Evolutionary conservation across 176 grass and related monocot species (phyloP).

Genomic region (Rhipidocladum racemiflorum): DNA sequence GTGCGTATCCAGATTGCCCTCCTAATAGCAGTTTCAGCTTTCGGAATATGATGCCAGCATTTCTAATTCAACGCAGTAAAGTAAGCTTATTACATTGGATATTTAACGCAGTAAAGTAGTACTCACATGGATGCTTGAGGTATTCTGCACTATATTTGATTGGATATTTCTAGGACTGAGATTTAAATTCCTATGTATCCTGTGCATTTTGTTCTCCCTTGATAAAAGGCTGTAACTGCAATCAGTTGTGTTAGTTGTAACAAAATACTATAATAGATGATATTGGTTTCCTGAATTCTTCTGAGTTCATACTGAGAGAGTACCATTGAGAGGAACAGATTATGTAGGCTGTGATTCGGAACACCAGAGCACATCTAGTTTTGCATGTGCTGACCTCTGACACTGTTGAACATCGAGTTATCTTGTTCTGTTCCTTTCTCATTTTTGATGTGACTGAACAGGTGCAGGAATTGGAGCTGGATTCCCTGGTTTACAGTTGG

Average conservation of each 20-base stretch:
- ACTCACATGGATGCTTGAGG: background rate
- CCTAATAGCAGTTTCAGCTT: background rate
- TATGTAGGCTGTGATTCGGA: background rate
- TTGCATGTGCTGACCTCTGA: background rate
- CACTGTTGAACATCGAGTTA: background rate
- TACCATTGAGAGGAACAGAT: background rate
- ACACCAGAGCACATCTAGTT: background rate
- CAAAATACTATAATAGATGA: background rate
- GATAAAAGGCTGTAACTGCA: background rate
- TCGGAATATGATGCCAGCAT: background rate
- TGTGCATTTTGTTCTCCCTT: background rate
- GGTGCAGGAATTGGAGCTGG: constrained; percentile 81
- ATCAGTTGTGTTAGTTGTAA: background rate
- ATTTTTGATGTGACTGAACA: constrained; percentile 36
- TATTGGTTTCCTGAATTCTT: background rate
- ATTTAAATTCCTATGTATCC: background rate
- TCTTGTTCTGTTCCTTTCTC: constrained; percentile 10
- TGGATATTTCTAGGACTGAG: background rate
- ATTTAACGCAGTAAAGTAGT: background rate
- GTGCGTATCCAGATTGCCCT: background rate
- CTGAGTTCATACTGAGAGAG: background rate
- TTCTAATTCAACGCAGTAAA: background rate
- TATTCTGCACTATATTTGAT: background rate
- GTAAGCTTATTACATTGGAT: background rate
- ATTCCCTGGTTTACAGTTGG: constrained; percentile 78